Evolutionary conservation across 78 protist species (phyloP).

Genomic region (Bodo saltans): DNA sequence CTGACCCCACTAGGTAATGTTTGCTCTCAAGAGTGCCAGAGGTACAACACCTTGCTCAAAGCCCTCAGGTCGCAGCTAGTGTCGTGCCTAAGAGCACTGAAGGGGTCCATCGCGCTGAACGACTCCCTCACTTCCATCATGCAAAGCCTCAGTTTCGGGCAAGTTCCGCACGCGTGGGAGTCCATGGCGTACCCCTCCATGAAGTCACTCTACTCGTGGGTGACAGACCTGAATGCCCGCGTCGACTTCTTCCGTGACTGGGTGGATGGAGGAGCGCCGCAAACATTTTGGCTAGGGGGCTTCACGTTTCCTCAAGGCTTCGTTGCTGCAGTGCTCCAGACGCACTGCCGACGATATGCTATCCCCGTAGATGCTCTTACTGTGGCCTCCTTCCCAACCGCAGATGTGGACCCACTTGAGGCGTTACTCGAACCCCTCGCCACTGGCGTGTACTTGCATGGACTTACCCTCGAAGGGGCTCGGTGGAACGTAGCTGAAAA

Average conservation of each 20-base stretch:
- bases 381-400: slow-evolving; percentile 13
- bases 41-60: neutral
- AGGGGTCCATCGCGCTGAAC: neutral
- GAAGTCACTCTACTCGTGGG: slow-evolving; percentile 58
- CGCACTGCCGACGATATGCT: slow-evolving; percentile 37
- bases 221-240: slow-evolving; percentile 50
- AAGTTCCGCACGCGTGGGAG: slow-evolving; percentile 63
- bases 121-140: slow-evolving; percentile 39
- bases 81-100: neutral
- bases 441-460: slow-evolving; percentile 60
- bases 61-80: neutral
- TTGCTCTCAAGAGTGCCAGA: neutral
- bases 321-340: slow-evolving; percentile 68
- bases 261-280: slow-evolving; percentile 28
- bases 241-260: slow-evolving; percentile 40
- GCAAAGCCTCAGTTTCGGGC: slow-evolving; percentile 21
- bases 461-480: slow-evolving; percentile 79
- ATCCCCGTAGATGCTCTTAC: slow-evolving; percentile 17
- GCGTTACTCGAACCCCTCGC: slow-evolving; percentile 57
- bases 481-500: slow-evolving; percentile 49
- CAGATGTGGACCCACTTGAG: slow-evolving; percentile 18
- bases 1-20: neutral
- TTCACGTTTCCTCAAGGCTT: slow-evolving; percentile 76
- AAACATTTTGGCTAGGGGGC: slow-evolving; percentile 24
- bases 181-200: slow-evolving; percentile 63